Evolutionary conservation across 2,329 filamentous ascomycete species (phyloP).

Genomic region (Emmonsiellopsis sp.): DNA sequence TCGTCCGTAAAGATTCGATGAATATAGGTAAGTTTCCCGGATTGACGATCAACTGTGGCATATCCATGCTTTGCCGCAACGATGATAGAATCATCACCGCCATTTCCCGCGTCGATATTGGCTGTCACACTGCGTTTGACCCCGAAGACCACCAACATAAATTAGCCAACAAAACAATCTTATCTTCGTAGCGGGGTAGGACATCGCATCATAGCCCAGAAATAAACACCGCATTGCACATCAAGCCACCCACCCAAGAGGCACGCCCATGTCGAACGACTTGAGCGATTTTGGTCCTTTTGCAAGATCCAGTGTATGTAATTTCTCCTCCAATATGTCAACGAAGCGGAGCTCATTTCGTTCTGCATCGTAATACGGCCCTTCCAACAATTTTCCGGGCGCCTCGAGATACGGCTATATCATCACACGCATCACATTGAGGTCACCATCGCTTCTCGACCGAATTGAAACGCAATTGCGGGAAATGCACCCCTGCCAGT

Average conservation of each 20-base stretch:
- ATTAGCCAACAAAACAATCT: too few relatives aligned
- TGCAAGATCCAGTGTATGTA: slow-evolving; percentile 62
- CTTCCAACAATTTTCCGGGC: slow-evolving; percentile 32
- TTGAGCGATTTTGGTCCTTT: slow-evolving; percentile 52
- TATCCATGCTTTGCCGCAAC: slow-evolving; percentile 75
- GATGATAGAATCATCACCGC: slow-evolving; percentile 38
- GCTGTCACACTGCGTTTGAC: neutral
- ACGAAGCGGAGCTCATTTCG: slow-evolving; percentile 35
- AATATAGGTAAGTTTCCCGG: slow-evolving; percentile 48
- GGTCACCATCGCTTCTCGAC: neutral
- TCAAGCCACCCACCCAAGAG: slow-evolving; percentile 40
- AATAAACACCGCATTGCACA: neutral
- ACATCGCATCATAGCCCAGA: too few relatives aligned
- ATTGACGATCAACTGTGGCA: slow-evolving; percentile 62
- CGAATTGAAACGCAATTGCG: neutral
- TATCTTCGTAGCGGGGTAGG: too few relatives aligned
- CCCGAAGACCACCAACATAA: too few relatives aligned
- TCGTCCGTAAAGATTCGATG: slow-evolving; percentile 47
- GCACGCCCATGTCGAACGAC: slow-evolving; percentile 48
- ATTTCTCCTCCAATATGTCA: slow-evolving; percentile 68
- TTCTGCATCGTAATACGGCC: slow-evolving; percentile 30
- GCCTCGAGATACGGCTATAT: slow-evolving; percentile 31
- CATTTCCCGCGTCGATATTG: neutral
- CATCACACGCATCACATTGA: neutral
- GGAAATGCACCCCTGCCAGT: neutral